phyloP scores from a whole-genome alignment of 2,329 filamentous ascomycete species.

The Kalmusia sp. region DNA sequence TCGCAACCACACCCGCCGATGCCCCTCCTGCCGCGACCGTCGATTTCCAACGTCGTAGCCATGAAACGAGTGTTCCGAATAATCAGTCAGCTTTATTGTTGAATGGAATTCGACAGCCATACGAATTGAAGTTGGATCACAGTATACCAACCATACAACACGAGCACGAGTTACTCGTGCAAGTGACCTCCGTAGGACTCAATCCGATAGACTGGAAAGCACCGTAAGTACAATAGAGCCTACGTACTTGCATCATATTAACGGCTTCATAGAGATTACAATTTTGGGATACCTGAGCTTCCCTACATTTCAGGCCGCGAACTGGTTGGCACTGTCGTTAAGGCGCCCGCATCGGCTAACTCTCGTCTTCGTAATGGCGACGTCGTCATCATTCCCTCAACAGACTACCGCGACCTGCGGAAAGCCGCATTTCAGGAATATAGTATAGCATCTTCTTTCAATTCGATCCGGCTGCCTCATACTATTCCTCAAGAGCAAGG shows the following conservation, averaged over 20 bases:
- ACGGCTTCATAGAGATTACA: slow-evolving; percentile 63
- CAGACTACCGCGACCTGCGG: slow-evolving; percentile 74
- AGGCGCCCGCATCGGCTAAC: background rate
- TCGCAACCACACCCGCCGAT: slow-evolving; percentile 1
- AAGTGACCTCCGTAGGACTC: slow-evolving; percentile 69
- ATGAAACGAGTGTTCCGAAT: slow-evolving; percentile 15
- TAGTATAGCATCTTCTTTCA: slow-evolving; percentile 69
- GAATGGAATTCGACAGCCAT: slow-evolving; percentile 59
- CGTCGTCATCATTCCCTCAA: slow-evolving; percentile 67
- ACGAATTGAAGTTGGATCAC: slow-evolving; percentile 55
- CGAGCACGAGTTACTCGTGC: slow-evolving; percentile 67
- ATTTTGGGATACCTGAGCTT: slow-evolving; percentile 71
- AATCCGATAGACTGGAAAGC: slow-evolving; percentile 82
- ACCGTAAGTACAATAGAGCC: slow-evolving; percentile 58
- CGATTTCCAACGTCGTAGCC: slow-evolving; percentile 17
- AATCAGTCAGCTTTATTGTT: slow-evolving; percentile 59
- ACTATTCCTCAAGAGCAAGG: slow-evolving; percentile 61
- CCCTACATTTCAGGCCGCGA: slow-evolving; percentile 76
- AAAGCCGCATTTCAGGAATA: slow-evolving; percentile 78
- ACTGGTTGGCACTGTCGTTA: slow-evolving; percentile 59
- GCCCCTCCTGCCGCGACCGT: background rate
- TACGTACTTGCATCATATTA: background rate
- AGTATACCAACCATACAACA: slow-evolving; percentile 54
- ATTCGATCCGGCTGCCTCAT: slow-evolving; percentile 67
- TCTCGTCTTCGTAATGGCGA: slow-evolving; percentile 7